These are phyloP conservation scores for Quercus agrifolia DNA, from an alignment of 306 rosid species.

Conservation along the genomic window DNA sequence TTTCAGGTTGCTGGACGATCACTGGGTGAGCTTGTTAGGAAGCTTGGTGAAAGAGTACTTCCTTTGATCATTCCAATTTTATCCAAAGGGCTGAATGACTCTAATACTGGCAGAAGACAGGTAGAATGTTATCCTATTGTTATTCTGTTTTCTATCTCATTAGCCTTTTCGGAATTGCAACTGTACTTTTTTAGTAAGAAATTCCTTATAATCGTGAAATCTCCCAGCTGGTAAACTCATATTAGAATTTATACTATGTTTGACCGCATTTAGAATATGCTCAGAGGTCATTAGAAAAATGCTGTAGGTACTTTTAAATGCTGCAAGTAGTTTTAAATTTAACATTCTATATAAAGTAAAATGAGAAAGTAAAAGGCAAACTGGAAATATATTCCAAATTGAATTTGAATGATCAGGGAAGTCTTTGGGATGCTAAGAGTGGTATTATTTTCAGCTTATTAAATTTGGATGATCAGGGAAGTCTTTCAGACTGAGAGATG, in stretches of 20 bases:
- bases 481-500: background rate
- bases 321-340: no score
- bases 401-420: background rate
- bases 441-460: no score
- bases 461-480: background rate
- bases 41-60: conserved; percentile 97
- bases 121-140: conserved; percentile 35
- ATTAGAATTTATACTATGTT: background rate
- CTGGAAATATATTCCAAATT: background rate
- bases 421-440: background rate
- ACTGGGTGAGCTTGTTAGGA: conserved; percentile 96
- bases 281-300: background rate
- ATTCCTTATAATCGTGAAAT: background rate
- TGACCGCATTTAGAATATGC: background rate
- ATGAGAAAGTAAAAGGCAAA: background rate
- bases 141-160: background rate
- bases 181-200: background rate
- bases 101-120: conserved; percentile 79
- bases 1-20: conserved; percentile 92
- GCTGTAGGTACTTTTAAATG: background rate
- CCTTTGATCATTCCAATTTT: conserved; percentile 93
- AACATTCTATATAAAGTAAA: no score
- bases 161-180: background rate
- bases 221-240: background rate
- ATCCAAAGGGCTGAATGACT: conserved; percentile 76